These are phyloP conservation scores for Suillus subluteus DNA, from an alignment of 768 basidiomycete species.

Conservation along the genomic window DNA sequence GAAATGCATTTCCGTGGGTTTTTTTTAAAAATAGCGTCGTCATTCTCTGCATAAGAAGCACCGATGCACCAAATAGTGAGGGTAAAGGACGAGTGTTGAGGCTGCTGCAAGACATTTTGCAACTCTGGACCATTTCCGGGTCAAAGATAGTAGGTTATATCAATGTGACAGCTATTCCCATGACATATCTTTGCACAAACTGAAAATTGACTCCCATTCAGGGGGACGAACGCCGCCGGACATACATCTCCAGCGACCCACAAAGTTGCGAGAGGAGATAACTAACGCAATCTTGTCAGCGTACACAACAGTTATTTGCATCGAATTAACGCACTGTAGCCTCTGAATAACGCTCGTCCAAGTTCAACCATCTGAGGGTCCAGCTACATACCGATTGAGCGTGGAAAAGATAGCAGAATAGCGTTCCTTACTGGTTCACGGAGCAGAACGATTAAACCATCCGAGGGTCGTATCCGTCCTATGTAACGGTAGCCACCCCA, in stretches of 20 bases:
- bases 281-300: slow-evolving; percentile 37
- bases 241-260: slow-evolving; percentile 48
- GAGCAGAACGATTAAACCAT: slow-evolving; percentile 59
- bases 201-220: slow-evolving; percentile 57
- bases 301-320: not conserved
- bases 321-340: slow-evolving; percentile 45
- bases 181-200: slow-evolving; percentile 44
- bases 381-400: slow-evolving; percentile 21
- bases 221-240: slow-evolving; percentile 38
- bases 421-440: slow-evolving; percentile 51
- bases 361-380: slow-evolving; percentile 30
- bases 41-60: too few relatives aligned
- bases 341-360: slow-evolving; percentile 47
- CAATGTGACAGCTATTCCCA: slow-evolving; percentile 8
- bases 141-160: not conserved
- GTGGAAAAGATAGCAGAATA: slow-evolving; percentile 4
- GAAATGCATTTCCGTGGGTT: too few relatives aligned
- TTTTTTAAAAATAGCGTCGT: too few relatives aligned
- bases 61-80: too few relatives aligned
- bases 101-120: too few relatives aligned
- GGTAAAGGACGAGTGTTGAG: too few relatives aligned
- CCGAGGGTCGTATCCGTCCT: slow-evolving; percentile 60
- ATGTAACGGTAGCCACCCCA: slow-evolving; percentile 62
- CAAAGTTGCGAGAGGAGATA: slow-evolving; percentile 52
- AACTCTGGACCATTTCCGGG: too few relatives aligned